Evolutionary conservation across 1,284 basidiomycete genomes (phyloP), one percentile per base, ranked within the genome.

Genomic region (Cryptococcus neoformans): DNA sequence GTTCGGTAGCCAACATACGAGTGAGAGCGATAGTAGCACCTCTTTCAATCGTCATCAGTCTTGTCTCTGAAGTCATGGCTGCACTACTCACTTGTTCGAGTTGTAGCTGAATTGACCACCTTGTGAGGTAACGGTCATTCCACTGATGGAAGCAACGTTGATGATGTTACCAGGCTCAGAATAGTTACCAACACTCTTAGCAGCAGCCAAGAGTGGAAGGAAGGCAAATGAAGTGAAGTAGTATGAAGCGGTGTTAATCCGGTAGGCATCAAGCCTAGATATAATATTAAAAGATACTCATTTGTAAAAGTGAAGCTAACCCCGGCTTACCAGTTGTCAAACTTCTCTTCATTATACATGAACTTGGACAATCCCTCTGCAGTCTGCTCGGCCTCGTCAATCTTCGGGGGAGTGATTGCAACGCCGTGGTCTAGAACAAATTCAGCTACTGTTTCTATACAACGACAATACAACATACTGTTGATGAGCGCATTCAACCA

Each of bases 161-260:
- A 78, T 59, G 49, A 78, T 65, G 56, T 75, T 77, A 48, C 77
- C 77, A 7, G 67, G 62, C 59, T 75, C 74, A 8, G 62, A 44
- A 45, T 40, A 67, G 11, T 57, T 59, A 36, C 69, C 70, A 12
- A 67, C 59, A 0, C 63, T 59, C 61, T 72, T 74, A 35, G 74
- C 74, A 2, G 69, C 69, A 6, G 62, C 62, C 3, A 78, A 67
- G 11, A 77, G 64, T 3, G 76, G 76, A 10, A 78, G 62, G 69
- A 78, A 75, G 17, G 76, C 77, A 53, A 74, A 76, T 4, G 75
- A 61, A 10, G 70, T 72, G 59, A 77, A 78, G 62, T 74, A 70
- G 66, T 75, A 74, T 28, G 70, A 72, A 1, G 73, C 69, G 37
- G 67, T 69, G 67, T 78, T 77, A 66, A 74, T 76, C 16, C 57